phyloP scores from a whole-genome alignment of 371 early-diverging fungal genomes.

The Mortierella sp. region DNA sequence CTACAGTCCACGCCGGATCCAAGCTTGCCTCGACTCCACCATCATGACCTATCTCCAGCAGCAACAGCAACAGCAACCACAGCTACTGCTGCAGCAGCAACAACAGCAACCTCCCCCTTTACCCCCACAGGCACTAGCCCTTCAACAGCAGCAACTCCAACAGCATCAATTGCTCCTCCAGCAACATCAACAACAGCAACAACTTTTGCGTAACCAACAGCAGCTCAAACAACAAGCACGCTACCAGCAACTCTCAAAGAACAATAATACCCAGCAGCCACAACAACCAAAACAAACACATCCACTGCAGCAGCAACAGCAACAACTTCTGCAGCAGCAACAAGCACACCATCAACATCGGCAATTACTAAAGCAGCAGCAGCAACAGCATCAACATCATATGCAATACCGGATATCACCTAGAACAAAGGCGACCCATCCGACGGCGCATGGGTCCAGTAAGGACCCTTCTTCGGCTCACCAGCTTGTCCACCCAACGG shows the following conservation, averaged over 20 bases:
- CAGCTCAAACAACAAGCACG: constrained; percentile 14
- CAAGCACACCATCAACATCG: not conserved
- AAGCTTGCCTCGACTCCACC: constrained; percentile 39
- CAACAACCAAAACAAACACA: not conserved
- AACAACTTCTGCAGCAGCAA: constrained; percentile 4
- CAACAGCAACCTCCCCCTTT: constrained; percentile 4
- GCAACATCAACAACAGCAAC: constrained; percentile 14
- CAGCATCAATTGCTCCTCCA: constrained; percentile 12
- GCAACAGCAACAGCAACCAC: constrained; percentile 21
- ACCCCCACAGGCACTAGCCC: constrained; percentile 8
- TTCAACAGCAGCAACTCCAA: constrained; percentile 3
- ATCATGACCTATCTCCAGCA: constrained; percentile 47
- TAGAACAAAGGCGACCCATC: not conserved
- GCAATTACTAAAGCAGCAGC: not conserved
- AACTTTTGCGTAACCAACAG: constrained; percentile 15
- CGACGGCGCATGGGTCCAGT: not conserved
- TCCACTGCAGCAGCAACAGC: not conserved
- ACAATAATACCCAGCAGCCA: not conserved
- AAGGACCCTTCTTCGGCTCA: constrained; percentile 9
- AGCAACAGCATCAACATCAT: constrained; percentile 2
- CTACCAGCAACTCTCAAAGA: not conserved
- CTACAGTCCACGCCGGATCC: constrained; percentile 41
- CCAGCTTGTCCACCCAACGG: constrained; percentile 2
- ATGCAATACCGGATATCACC: constrained; percentile 12
- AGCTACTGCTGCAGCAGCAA: constrained; percentile 15